Percentiles rank a stretch among this genome's conserved stretches.
Evolutionary conservation across 2,329 filamentous ascomycete species (phyloP).

Genomic region (Aureobasidium lini): DNA sequence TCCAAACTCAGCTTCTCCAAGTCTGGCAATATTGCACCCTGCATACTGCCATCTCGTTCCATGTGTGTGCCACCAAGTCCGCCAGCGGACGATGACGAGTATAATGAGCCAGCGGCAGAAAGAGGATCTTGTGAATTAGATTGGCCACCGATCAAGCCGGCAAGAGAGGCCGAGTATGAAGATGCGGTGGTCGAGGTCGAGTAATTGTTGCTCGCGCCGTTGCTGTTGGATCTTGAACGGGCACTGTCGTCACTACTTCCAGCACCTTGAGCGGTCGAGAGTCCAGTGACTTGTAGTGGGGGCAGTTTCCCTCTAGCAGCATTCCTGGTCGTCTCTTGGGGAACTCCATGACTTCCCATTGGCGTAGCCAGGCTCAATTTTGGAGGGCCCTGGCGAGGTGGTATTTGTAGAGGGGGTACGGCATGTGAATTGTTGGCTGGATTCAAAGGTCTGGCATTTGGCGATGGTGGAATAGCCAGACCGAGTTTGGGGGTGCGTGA

Average conservation of each 20-base stretch:
- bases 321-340: slow-evolving; percentile 54
- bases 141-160: slow-evolving; percentile 54
- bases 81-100: slow-evolving; percentile 55
- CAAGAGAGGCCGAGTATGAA: slow-evolving; percentile 75
- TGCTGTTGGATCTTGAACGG: slow-evolving; percentile 77
- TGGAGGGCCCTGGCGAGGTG: slow-evolving; percentile 59
- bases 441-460: slow-evolving; percentile 67
- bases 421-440: slow-evolving; percentile 26
- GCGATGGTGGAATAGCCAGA: slow-evolving; percentile 82
- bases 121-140: slow-evolving; percentile 73
- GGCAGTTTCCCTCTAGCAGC: slow-evolving; percentile 42
- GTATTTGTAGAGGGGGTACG: slow-evolving; percentile 29
- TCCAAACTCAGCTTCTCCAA: slow-evolving; percentile 77
- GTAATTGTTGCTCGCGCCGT: slow-evolving; percentile 68
- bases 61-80: slow-evolving; percentile 54
- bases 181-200: slow-evolving; percentile 74
- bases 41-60: slow-evolving; percentile 76
- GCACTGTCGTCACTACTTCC: slow-evolving; percentile 67
- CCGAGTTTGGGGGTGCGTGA: slow-evolving; percentile 69
- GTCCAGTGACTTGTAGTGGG: slow-evolving; percentile 47
- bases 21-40: slow-evolving; percentile 58
- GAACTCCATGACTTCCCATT: slow-evolving; percentile 68
- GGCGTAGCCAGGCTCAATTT: slow-evolving; percentile 80
- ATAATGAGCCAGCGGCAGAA: slow-evolving; percentile 78
- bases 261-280: slow-evolving; percentile 50